These are phyloP conservation scores for Apophysomyces trapeziformis DNA, from an alignment of 371 early-diverging fungal genomes.

Conservation along the genomic window DNA sequence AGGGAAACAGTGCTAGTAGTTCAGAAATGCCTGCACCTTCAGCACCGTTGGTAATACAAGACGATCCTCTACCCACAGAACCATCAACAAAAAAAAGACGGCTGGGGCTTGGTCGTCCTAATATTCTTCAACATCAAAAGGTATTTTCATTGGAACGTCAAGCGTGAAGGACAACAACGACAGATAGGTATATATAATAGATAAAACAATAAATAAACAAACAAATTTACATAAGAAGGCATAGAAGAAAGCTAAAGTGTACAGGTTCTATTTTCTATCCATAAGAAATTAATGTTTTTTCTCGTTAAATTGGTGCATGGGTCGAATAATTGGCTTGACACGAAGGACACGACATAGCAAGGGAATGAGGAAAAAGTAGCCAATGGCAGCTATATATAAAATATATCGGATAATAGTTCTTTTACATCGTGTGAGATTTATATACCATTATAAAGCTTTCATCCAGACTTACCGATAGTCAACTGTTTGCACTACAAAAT, in stretches of 20 bases:
- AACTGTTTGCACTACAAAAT: neutral
- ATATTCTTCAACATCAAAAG: constrained; percentile 4
- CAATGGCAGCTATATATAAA: neutral
- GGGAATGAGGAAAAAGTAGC: neutral
- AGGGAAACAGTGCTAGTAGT: constrained; percentile 9
- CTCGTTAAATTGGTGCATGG: neutral
- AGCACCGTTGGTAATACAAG: neutral
- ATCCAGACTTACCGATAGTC: neutral
- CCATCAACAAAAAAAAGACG: constrained; percentile 20
- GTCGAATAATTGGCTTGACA: neutral
- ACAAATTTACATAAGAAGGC: constrained; percentile 8
- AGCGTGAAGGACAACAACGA: neutral
- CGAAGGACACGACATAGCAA: neutral
- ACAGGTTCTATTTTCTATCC: neutral
- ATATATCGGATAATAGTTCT: neutral
- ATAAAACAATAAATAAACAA: neutral
- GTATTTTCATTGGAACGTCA: constrained; percentile 18
- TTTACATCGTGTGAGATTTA: neutral
- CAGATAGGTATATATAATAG: neutral
- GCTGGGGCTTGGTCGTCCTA: constrained; percentile 22
- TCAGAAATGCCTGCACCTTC: neutral
- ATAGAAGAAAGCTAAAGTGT: constrained; percentile 4
- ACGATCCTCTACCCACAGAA: neutral
- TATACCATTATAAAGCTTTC: neutral
- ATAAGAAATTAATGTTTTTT: neutral